Conservation (phyloP, 1,284 basidiomycete genomes). For the Athelia sp. region DNA sequence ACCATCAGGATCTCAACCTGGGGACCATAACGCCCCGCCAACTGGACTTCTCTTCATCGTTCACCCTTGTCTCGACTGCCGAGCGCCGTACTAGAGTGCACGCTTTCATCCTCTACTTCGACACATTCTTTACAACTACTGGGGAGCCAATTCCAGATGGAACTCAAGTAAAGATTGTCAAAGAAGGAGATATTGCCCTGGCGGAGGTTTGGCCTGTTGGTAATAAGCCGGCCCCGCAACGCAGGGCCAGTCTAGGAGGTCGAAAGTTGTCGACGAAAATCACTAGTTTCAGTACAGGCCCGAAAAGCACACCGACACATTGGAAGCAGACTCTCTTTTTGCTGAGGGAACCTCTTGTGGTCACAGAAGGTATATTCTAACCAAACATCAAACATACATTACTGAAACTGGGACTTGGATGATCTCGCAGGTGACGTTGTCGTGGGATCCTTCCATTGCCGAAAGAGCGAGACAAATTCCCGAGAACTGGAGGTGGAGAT, state of each 20-base stretch:
- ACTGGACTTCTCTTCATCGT: constrained; percentile 76
- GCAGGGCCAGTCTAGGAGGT: constrained; percentile 38
- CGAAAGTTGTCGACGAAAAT: constrained; percentile 42
- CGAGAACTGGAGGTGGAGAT: constrained; percentile 92
- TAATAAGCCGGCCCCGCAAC: constrained; percentile 47
- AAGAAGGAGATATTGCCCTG: constrained; percentile 54
- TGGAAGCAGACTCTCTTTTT: constrained; percentile 98
- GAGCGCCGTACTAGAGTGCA: constrained; percentile 62
- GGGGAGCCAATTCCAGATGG: constrained; percentile 48
- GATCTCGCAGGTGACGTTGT: constrained; percentile 63
- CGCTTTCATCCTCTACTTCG: constrained; percentile 90
- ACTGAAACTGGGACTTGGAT: constrained; percentile 3
- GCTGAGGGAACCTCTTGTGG: constrained; percentile 72
- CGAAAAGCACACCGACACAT: constrained; percentile 85
- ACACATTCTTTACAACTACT: constrained; percentile 80
- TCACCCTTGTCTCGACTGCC: constrained; percentile 61
- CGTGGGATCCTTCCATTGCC: constrained; percentile 76
- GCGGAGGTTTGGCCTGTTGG: constrained; percentile 76
- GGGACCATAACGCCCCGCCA: constrained; percentile 60
- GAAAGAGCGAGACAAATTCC: constrained; percentile 78
- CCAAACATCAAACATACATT: not conserved
- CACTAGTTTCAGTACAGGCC: constrained; percentile 90
- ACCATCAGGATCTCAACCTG: constrained; percentile 64
- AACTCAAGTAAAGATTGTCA: constrained; percentile 46
- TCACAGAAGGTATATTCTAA: constrained; percentile 58